These are phyloP conservation scores for Lasiosphaeria hispida DNA, from an alignment of 495 filamentous ascomycete genomes.

Conservation along the genomic window DNA sequence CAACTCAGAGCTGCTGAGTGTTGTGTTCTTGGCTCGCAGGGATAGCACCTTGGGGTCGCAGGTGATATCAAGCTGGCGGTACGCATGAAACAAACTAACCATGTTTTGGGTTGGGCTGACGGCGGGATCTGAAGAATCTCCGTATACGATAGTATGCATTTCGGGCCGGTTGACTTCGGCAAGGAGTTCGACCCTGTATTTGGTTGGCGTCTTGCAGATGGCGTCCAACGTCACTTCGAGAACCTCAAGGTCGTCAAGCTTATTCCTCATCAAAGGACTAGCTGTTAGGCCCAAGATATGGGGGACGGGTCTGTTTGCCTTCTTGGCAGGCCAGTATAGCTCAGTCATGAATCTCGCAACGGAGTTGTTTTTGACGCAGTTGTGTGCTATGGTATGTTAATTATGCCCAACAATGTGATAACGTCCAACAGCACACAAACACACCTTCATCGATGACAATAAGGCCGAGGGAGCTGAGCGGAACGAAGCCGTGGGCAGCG, in stretches of 20 bases:
- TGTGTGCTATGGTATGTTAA: conserved; percentile 55
- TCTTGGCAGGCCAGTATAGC: conserved; percentile 57
- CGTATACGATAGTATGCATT: conserved; percentile 54
- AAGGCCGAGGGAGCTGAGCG: conserved; percentile 61
- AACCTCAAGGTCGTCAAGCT: conserved; percentile 45
- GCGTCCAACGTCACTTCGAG: conserved; percentile 79
- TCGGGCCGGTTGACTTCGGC: conserved; percentile 64
- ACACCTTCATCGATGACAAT: conserved; percentile 89
- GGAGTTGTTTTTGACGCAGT: conserved; percentile 62
- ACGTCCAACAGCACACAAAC: background rate
- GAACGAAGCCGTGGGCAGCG: conserved; percentile 75
- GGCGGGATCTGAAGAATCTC: conserved; percentile 7
- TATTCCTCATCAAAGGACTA: conserved; percentile 68
- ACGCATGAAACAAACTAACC: conserved; percentile 37
- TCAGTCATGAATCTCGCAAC: conserved; percentile 75
- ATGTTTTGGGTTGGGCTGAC: conserved; percentile 28
- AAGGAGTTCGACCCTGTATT: conserved; percentile 67
- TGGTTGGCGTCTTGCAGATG: conserved; percentile 66
- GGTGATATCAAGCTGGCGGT: conserved; percentile 53
- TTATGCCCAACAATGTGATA: background rate
- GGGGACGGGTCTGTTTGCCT: conserved; percentile 51
- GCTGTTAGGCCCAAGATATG: conserved; percentile 82
- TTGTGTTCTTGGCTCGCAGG: conserved; percentile 39
- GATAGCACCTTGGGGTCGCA: conserved; percentile 69
- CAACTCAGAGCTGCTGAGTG: conserved; percentile 39